A percentile compares a stretch with the other conserved stretches of the same genome.
These are phyloP conservation scores for Sporothrix humicola DNA, from an alignment of 2,329 filamentous ascomycete genomes.

Conservation along the genomic window DNA sequence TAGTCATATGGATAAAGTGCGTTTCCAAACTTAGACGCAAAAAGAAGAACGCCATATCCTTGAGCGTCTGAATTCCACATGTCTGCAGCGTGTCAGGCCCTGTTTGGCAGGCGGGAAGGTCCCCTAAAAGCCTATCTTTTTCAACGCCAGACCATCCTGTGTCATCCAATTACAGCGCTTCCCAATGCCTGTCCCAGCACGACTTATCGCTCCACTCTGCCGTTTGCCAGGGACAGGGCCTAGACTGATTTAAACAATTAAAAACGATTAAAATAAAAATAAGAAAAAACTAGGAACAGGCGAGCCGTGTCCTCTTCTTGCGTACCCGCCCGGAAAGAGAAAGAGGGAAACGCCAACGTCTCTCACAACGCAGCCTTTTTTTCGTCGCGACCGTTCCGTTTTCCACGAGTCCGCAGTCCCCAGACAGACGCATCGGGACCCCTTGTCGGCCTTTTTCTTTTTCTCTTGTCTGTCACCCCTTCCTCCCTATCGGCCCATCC, in stretches of 20 bases:
- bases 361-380: slow-evolving; percentile 18
- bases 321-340: slow-evolving; percentile 4
- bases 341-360: neutral
- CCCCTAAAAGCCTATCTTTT: slow-evolving; percentile 3
- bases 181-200: slow-evolving; percentile 3
- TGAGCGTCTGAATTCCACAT: no score
- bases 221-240: slow-evolving; percentile 6
- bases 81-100: neutral
- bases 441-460: neutral
- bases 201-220: slow-evolving; percentile 12
- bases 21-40: no score
- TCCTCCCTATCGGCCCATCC: neutral
- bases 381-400: slow-evolving; percentile 12
- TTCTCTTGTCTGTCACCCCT: neutral
- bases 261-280: neutral
- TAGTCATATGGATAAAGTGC: no score
- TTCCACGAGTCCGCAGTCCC: neutral
- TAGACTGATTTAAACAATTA: neutral
- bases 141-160: neutral
- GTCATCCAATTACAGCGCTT: neutral
- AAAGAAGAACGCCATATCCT: no score
- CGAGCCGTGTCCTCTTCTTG: slow-evolving; percentile 30
- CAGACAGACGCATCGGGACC: neutral
- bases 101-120: neutral
- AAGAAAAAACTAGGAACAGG: neutral